phyloP scores from a whole-genome alignment of 164 flowering plant genomes.

The Vitis rotundifolia region DNA sequence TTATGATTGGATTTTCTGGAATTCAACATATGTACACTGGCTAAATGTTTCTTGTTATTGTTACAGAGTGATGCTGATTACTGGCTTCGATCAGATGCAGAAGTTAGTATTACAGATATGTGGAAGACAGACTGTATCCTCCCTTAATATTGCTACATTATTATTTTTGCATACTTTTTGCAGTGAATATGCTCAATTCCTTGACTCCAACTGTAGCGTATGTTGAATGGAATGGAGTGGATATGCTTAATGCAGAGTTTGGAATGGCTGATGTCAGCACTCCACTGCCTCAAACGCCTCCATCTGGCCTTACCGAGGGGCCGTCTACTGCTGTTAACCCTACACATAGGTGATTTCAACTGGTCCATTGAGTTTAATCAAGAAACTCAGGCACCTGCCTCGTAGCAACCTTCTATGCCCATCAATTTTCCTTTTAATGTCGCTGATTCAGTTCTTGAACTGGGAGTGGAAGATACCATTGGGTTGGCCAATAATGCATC shows the following conservation, averaged over 20 bases:
- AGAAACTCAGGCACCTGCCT: background rate
- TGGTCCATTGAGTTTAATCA: background rate
- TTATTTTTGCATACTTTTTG: background rate
- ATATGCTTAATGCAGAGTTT: constrained; percentile 37
- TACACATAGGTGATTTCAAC: constrained; percentile 23
- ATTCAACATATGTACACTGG: no score
- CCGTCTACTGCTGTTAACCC: constrained; percentile 21
- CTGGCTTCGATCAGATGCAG: constrained; percentile 66
- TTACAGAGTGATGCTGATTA: constrained; percentile 62
- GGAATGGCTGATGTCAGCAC: constrained; percentile 32
- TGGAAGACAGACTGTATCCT: constrained; percentile 69
- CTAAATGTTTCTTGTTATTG: constrained; percentile 3
- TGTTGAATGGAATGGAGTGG: constrained; percentile 40
- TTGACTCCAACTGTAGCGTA: constrained; percentile 29
- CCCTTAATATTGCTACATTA: background rate
- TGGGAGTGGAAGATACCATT: background rate
- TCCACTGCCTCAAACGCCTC: constrained; percentile 43
- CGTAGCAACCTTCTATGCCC: background rate
- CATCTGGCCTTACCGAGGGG: constrained; percentile 30
- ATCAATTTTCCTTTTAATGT: background rate
- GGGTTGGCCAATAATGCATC: background rate
- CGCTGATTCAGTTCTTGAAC: background rate
- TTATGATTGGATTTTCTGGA: no score
- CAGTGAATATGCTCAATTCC: constrained; percentile 12
- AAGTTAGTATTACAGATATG: constrained; percentile 59